Percentiles rank a stretch among this genome's conserved stretches.
These are phyloP conservation scores for Beauveria varroae DNA, from an alignment of 2,329 filamentous ascomycete genomes.

Conservation along the genomic window DNA sequence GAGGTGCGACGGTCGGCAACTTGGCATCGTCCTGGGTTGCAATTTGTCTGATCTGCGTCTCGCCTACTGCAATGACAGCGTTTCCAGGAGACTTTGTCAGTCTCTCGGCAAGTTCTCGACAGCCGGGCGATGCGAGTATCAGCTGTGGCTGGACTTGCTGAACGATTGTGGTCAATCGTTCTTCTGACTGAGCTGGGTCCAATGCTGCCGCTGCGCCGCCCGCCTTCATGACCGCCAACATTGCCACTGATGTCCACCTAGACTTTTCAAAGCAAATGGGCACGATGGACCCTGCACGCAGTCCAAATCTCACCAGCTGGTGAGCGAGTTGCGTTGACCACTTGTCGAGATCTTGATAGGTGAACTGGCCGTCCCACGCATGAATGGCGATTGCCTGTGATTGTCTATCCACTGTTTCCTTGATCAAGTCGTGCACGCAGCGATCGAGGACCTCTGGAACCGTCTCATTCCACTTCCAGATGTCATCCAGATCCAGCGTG, in stretches of 20 bases:
- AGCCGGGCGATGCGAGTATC: background rate
- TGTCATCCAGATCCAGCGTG: background rate
- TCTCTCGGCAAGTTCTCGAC: background rate
- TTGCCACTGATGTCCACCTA: slow-evolving; percentile 19
- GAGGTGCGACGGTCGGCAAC: background rate
- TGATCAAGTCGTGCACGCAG: slow-evolving; percentile 4
- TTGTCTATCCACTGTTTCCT: background rate
- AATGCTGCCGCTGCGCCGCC: slow-evolving; percentile 26
- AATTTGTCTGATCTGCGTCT: background rate
- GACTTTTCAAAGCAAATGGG: slow-evolving; percentile 23
- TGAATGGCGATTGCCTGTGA: slow-evolving; percentile 15
- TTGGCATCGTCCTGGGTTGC: background rate
- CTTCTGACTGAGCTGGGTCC: slow-evolving; percentile 17
- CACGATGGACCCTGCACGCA: background rate
- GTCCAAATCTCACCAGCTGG: slow-evolving; percentile 12
- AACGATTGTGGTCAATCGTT: slow-evolving; percentile 11
- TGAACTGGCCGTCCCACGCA: slow-evolving; percentile 19
- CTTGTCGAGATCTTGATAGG: slow-evolving; percentile 18
- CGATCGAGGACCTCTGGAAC: background rate
- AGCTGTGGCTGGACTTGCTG: background rate
- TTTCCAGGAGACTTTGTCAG: background rate
- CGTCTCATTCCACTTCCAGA: slow-evolving; percentile 5
- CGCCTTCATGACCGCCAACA: slow-evolving; percentile 24
- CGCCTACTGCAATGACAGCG: background rate
- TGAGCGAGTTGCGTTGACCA: slow-evolving; percentile 12